phyloP scores from a whole-genome alignment of 169 alveolate genomes.

The Theileria orientalis region DNA sequence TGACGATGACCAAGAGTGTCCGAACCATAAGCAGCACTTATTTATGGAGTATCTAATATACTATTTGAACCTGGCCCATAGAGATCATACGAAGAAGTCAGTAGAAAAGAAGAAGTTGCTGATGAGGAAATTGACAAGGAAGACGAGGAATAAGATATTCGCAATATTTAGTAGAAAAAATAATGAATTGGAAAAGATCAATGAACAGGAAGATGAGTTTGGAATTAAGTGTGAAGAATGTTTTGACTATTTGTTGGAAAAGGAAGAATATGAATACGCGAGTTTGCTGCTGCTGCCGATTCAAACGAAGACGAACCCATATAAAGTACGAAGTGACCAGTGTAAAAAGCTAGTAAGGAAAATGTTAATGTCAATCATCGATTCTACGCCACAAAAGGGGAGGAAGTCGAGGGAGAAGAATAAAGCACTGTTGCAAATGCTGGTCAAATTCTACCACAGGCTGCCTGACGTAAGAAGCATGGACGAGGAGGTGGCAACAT shows the following conservation, averaged over 20 bases:
- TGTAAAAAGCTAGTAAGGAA: conserved; percentile 9
- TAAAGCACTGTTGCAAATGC: not conserved
- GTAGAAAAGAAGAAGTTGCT: not conserved
- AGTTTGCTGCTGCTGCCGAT: conserved; percentile 53
- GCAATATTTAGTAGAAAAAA: conserved; percentile 35
- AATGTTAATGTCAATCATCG: conserved; percentile 6
- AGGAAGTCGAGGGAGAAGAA: not conserved
- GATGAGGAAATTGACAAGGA: not conserved
- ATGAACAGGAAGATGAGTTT: conserved; percentile 11
- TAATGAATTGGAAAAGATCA: conserved; percentile 19
- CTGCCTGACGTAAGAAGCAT: not conserved
- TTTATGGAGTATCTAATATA: not conserved
- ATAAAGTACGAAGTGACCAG: conserved; percentile 24
- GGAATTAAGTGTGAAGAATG: conserved; percentile 2
- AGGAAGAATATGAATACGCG: conserved; percentile 14
- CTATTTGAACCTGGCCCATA: not conserved
- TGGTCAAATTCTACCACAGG: not conserved
- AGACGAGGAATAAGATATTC: conserved; percentile 20
- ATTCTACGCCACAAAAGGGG: not conserved
- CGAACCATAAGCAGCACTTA: not conserved
- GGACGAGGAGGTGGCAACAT: no score
- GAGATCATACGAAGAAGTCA: not conserved
- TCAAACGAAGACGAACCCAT: conserved; percentile 54
- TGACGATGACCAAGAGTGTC: no score
- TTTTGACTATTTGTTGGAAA: conserved; percentile 13